Conservation (phyloP, 2,329 filamentous ascomycete species). For the Fusarium sp. region DNA sequence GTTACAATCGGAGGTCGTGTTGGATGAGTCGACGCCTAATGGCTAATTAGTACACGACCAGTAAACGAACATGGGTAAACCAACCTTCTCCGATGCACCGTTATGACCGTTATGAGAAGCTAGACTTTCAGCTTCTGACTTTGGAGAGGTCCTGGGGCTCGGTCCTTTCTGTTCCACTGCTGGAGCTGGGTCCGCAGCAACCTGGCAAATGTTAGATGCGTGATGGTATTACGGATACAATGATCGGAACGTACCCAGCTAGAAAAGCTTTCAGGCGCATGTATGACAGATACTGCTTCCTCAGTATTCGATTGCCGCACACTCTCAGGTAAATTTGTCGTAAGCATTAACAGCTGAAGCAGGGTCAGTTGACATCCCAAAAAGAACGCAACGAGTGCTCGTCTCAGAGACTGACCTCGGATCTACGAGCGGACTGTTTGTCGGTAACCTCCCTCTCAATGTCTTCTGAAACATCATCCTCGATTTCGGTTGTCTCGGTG, state of each 20-base stretch:
- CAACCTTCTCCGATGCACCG: constrained; percentile 43
- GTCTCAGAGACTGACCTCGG: constrained; percentile 46
- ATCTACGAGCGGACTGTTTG: constrained; percentile 38
- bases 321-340: constrained; percentile 67
- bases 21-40: constrained; percentile 50
- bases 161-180: constrained; percentile 51
- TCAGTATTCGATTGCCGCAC: constrained; percentile 73
- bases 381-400: neutral
- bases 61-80: neutral
- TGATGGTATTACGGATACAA: neutral
- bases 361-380: constrained; percentile 28
- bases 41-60: constrained; percentile 12
- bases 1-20: constrained; percentile 80
- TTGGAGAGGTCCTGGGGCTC: constrained; percentile 53
- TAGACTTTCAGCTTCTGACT: constrained; percentile 52
- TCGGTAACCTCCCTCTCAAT: constrained; percentile 51
- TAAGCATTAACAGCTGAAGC: constrained; percentile 62
- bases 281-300: constrained; percentile 89
- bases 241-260: constrained; percentile 72
- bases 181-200: constrained; percentile 47
- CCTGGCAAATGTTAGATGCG: constrained; percentile 51
- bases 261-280: constrained; percentile 85
- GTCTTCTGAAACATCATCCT: constrained; percentile 78
- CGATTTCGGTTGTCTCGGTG: constrained; percentile 85
- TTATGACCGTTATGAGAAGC: constrained; percentile 38